Percentiles rank a stretch among this genome's conserved stretches.
Conservation (phyloP, 2,329 filamentous ascomycete genomes). For the Cladosporium austrohemisphaericum region DNA sequence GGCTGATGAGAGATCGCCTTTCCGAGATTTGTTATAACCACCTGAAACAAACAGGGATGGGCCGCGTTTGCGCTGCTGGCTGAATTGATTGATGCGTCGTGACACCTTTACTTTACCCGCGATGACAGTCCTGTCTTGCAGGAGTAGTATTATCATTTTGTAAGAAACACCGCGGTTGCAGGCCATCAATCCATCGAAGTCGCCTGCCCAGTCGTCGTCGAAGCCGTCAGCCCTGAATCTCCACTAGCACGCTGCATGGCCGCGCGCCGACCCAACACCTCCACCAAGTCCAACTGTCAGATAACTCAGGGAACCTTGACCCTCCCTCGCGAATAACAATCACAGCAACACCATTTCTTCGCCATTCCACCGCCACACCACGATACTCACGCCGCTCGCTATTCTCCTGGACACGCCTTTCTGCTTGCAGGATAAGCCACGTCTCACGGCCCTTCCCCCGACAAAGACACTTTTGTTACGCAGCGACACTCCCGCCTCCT, state of each 20-base stretch:
- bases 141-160: no score
- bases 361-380: not conserved
- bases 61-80: conserved; percentile 2
- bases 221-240: no score
- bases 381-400: conserved; percentile 1
- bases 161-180: no score
- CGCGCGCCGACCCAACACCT: not conserved
- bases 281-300: not conserved
- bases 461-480: not conserved
- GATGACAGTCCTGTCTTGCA: no score
- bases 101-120: not conserved
- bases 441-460: not conserved
- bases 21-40: not conserved
- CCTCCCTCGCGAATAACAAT: not conserved
- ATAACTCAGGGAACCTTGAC: not conserved
- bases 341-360: no score
- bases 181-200: no score
- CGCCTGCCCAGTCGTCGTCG: no score
- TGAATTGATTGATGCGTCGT: not conserved
- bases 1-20: conserved; percentile 5
- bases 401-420: not conserved
- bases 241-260: not conserved
- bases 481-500: conserved; percentile 4
- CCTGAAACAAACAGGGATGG: conserved; percentile 9
- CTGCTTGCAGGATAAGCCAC: conserved; percentile 6